Conservation (phyloP, 306 rosid species). For the Quercus suber region DNA sequence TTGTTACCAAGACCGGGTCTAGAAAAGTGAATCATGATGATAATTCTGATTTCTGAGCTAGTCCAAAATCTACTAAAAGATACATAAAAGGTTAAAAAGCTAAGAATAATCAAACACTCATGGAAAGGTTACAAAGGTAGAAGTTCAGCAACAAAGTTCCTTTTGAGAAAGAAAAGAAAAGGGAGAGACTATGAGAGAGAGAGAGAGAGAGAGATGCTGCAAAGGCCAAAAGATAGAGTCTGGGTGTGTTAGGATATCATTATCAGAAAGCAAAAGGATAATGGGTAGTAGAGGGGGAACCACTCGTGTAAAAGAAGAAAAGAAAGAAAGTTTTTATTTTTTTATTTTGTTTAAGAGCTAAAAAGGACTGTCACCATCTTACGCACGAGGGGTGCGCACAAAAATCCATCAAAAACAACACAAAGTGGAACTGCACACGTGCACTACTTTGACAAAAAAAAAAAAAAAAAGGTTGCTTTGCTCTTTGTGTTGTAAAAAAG, state of each 20-base stretch:
- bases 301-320: slow-evolving; percentile 44
- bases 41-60: background rate
- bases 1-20: background rate
- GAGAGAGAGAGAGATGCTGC: background rate
- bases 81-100: background rate
- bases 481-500: background rate
- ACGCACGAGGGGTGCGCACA: slow-evolving; percentile 53
- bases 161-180: background rate
- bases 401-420: slow-evolving; percentile 42
- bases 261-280: slow-evolving; percentile 31
- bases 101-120: background rate
- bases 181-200: background rate
- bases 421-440: slow-evolving; percentile 61
- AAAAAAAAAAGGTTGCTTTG: background rate
- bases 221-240: slow-evolving; percentile 15
- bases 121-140: slow-evolving; percentile 27
- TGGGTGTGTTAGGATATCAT: slow-evolving; percentile 41
- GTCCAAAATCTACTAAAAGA: background rate
- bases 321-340: background rate
- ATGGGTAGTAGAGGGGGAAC: slow-evolving; percentile 12
- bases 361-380: slow-evolving; percentile 44
- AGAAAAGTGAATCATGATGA: slow-evolving; percentile 16
- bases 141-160: slow-evolving; percentile 15
- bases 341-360: slow-evolving; percentile 19
- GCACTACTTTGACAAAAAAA: slow-evolving; percentile 34